These are phyloP conservation scores for Alternaria brassicae DNA, from an alignment of 2,329 filamentous ascomycete species.

Conservation along the genomic window DNA sequence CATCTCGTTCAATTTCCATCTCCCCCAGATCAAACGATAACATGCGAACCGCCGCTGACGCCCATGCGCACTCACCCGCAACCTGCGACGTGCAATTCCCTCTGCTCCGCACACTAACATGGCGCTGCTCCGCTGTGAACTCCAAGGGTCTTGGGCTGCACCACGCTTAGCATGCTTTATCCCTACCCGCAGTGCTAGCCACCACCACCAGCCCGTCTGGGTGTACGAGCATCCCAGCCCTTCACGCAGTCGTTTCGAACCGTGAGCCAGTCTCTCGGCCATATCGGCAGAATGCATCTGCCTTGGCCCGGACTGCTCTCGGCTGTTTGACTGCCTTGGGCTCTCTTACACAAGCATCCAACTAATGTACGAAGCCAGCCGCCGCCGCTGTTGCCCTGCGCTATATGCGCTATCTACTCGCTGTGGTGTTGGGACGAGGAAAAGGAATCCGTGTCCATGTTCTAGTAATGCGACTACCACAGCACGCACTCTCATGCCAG, in stretches of 20 bases:
- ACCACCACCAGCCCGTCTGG: background rate
- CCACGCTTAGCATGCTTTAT: constrained; percentile 1
- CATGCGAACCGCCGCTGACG: constrained; percentile 15
- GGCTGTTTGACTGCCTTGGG: constrained; percentile 37
- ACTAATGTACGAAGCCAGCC: constrained; percentile 24
- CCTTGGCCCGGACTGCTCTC: constrained; percentile 30
- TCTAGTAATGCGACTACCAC: background rate
- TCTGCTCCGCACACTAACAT: constrained; percentile 3
- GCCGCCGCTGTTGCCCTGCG: constrained; percentile 29
- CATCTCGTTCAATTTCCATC: no score
- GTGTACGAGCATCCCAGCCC: constrained; percentile 4
- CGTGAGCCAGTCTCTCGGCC: constrained; percentile 24
- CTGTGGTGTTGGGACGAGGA: background rate
- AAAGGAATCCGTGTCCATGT: background rate
- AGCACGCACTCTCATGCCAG: no score
- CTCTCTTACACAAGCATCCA: constrained; percentile 30
- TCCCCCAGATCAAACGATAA: background rate
- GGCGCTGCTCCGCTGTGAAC: background rate
- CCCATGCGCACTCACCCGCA: background rate
- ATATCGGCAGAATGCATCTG: constrained; percentile 40
- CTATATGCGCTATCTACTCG: constrained; percentile 10
- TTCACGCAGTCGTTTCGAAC: constrained; percentile 13
- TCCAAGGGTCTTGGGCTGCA: constrained; percentile 4
- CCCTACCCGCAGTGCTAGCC: background rate
- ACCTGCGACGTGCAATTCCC: background rate